Conservation (phyloP, 2,329 filamentous ascomycete genomes). For the Cladophialophora carrionii region DNA sequence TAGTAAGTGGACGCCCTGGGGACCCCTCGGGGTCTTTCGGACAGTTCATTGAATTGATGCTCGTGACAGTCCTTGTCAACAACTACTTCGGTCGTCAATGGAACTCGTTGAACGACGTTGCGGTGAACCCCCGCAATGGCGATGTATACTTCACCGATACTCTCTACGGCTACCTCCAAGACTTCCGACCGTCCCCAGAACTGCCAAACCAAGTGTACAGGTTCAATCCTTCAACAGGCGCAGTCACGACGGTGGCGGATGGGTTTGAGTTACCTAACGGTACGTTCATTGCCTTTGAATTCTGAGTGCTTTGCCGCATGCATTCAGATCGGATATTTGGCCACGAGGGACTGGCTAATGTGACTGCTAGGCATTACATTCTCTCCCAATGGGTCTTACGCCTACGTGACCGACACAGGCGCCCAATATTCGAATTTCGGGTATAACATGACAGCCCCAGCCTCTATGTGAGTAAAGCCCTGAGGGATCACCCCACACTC, state of each 20-base stretch:
- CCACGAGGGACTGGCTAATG: not conserved
- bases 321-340: not conserved
- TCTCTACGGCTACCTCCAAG: conserved; percentile 50
- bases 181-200: conserved; percentile 51
- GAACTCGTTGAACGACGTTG: conserved; percentile 38
- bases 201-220: conserved; percentile 57
- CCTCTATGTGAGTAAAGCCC: conserved; percentile 29
- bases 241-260: conserved; percentile 55
- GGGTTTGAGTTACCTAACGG: conserved; percentile 52
- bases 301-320: too few species aligned
- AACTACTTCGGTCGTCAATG: conserved; percentile 60
- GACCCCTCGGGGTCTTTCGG: not conserved
- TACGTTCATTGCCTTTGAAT: conserved; percentile 35
- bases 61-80: conserved; percentile 57
- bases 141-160: conserved; percentile 40
- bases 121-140: conserved; percentile 34
- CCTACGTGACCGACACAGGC: conserved; percentile 38
- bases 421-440: conserved; percentile 31
- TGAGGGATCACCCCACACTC: not conserved
- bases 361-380: conserved; percentile 38
- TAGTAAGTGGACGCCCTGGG: conserved; percentile 40
- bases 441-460: conserved; percentile 32
- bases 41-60: not conserved
- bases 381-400: conserved; percentile 43
- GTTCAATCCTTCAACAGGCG: conserved; percentile 48